Conservation (phyloP, 2,329 filamentous ascomycete genomes). For the Madurella fahalii region DNA sequence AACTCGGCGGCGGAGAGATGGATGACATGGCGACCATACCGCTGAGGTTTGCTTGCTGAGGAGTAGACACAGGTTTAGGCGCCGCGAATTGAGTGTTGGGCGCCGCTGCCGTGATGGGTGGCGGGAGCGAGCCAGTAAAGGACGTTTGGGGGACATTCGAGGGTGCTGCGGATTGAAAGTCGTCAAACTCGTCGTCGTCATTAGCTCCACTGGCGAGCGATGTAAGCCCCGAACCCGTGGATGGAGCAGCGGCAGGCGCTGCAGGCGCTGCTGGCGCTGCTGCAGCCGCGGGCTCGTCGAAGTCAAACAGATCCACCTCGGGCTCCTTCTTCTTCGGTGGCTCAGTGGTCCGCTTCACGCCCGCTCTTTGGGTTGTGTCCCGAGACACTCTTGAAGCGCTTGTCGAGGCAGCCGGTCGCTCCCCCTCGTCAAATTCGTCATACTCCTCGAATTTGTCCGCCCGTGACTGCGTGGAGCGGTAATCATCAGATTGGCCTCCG, state of each 20-base stretch:
- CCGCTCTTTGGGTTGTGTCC: slow-evolving; percentile 41
- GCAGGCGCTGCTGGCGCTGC: slow-evolving; percentile 38
- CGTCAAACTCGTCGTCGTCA: slow-evolving; percentile 87
- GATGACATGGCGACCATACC: slow-evolving; percentile 77
- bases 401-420: slow-evolving; percentile 38
- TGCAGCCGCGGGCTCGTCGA: slow-evolving; percentile 67
- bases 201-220: slow-evolving; percentile 48
- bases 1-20: slow-evolving; percentile 67
- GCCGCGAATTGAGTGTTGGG: slow-evolving; percentile 68
- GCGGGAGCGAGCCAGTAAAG: slow-evolving; percentile 42
- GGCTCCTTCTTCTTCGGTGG: slow-evolving; percentile 77
- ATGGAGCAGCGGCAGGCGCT: slow-evolving; percentile 41
- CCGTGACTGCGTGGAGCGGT: slow-evolving; percentile 59
- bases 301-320: slow-evolving; percentile 89
- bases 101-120: slow-evolving; percentile 49
- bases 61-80: slow-evolving; percentile 79
- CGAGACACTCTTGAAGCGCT: slow-evolving; percentile 48
- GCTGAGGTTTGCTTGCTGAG: slow-evolving; percentile 74
- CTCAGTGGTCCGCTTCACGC: slow-evolving; percentile 59
- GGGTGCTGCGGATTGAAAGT: slow-evolving; percentile 85
- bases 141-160: slow-evolving; percentile 45
- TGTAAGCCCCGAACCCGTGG: slow-evolving; percentile 45
- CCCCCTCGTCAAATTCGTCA: slow-evolving; percentile 86
- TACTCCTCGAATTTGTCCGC: slow-evolving; percentile 91
- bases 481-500: slow-evolving; percentile 71